Percentiles rank a stretch among this genome's conserved stretches.
Conservation (phyloP, 129 eudicot genomes). For the Flaveria brownii region DNA sequence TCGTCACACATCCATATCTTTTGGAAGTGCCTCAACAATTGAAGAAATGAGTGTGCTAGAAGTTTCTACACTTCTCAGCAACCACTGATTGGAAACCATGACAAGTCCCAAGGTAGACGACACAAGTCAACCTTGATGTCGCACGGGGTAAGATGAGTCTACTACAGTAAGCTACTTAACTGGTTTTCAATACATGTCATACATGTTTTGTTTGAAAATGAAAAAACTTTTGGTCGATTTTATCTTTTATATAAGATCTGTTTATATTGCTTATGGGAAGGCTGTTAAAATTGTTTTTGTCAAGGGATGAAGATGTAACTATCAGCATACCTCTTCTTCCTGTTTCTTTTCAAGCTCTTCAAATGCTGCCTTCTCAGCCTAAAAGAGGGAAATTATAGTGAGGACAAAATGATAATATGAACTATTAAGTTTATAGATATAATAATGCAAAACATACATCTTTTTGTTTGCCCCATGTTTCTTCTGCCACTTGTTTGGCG, state of each 20-base stretch:
- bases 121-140: no score
- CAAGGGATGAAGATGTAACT: not conserved
- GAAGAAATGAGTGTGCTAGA: not conserved
- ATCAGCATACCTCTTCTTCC: constrained; percentile 65
- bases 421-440: not conserved
- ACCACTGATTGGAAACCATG: not conserved
- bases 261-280: not conserved
- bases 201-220: not conserved
- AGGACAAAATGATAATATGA: not conserved
- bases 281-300: no score
- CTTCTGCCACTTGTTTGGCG: constrained; percentile 76
- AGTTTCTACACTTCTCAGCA: not conserved
- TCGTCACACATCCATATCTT: no score
- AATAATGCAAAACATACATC: constrained; percentile 52
- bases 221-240: not conserved
- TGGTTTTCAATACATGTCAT: not conserved
- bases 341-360: constrained; percentile 88
- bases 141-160: no score
- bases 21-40: no score
- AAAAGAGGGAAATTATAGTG: not conserved
- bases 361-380: constrained; percentile 94
- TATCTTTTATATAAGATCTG: not conserved
- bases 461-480: constrained; percentile 93
- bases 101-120: no score
- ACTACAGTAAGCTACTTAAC: no score